Percentiles rank a stretch among this genome's conserved stretches.
Evolutionary conservation across 1,284 basidiomycete species (phyloP).

Genomic region (Boletellus deceptivus): DNA sequence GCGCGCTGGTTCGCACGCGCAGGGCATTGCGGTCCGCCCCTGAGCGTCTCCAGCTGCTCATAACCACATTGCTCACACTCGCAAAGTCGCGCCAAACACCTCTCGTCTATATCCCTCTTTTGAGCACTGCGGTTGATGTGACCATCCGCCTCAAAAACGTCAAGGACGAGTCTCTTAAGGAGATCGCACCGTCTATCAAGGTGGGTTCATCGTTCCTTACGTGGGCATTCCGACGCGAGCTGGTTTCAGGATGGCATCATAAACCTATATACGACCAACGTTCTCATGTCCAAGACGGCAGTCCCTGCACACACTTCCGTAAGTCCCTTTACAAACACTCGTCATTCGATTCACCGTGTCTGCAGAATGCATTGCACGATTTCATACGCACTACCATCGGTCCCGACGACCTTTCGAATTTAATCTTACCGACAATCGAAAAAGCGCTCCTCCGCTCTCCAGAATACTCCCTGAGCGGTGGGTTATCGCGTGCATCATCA

Average conservation of each 20-base stretch:
- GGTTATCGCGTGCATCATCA: conserved; percentile 11
- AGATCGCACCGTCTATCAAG: conserved; percentile 22
- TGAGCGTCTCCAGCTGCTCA: conserved; percentile 44
- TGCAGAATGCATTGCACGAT: conserved; percentile 52
- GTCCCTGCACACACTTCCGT: conserved; percentile 53
- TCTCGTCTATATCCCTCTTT: conserved; percentile 47
- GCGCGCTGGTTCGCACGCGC: conserved; percentile 57
- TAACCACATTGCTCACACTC: conserved; percentile 48
- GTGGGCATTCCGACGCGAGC: neutral
- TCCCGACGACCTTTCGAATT: conserved; percentile 47
- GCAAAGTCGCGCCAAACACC: conserved; percentile 51
- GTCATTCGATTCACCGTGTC: conserved; percentile 9
- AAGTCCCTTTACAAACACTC: conserved; percentile 20
- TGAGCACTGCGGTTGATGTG: conserved; percentile 64
- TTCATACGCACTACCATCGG: conserved; percentile 57
- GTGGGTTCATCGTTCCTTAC: conserved; percentile 2
- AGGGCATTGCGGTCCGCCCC: conserved; percentile 62
- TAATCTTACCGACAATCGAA: conserved; percentile 65
- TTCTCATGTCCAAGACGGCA: conserved; percentile 58
- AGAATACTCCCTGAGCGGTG: conserved; percentile 64
- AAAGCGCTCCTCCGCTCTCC: conserved; percentile 74
- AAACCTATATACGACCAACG: conserved; percentile 46
- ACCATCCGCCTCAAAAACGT: conserved; percentile 56
- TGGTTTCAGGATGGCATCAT: conserved; percentile 48
- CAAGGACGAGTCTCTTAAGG: conserved; percentile 38